phyloP scores from a whole-genome alignment of 2,329 filamentous ascomycete genomes.

The Neofusicoccum sp. region DNA sequence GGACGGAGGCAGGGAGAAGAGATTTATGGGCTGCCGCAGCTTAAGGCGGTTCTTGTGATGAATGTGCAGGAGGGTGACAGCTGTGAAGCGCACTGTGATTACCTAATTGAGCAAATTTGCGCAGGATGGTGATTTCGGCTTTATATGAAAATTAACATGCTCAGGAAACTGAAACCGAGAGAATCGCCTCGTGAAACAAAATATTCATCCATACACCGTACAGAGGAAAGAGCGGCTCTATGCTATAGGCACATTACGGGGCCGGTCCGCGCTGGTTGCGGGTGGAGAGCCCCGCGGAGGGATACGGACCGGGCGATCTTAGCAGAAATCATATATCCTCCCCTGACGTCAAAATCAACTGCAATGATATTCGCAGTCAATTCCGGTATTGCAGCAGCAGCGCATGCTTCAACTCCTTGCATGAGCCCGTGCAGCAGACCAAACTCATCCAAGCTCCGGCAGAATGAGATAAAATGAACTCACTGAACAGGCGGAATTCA shows the following conservation, averaged over 20 bases:
- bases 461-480: not conserved
- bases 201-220: too few species aligned
- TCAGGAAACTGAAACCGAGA: not conserved
- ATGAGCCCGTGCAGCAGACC: not conserved
- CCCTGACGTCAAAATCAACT: too few species aligned
- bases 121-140: not conserved
- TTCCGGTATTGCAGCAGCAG: too few species aligned
- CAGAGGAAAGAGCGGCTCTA: not conserved
- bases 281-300: not conserved
- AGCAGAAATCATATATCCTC: not conserved
- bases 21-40: too few species aligned
- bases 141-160: not conserved
- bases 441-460: not conserved
- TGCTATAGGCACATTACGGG: not conserved
- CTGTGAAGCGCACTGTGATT: not conserved
- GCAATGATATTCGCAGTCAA: too few species aligned
- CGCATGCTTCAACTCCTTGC: not conserved
- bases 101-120: slow-evolving; percentile 4
- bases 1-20: too few species aligned
- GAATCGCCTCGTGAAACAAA: not conserved
- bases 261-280: not conserved
- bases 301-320: not conserved
- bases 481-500: slow-evolving; percentile 5
- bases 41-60: too few species aligned
- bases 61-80: not conserved